Base-by-base conservation (phyloP, 495 filamentous ascomycete genomes). In the Ascodesmis nigricans region DNA sequence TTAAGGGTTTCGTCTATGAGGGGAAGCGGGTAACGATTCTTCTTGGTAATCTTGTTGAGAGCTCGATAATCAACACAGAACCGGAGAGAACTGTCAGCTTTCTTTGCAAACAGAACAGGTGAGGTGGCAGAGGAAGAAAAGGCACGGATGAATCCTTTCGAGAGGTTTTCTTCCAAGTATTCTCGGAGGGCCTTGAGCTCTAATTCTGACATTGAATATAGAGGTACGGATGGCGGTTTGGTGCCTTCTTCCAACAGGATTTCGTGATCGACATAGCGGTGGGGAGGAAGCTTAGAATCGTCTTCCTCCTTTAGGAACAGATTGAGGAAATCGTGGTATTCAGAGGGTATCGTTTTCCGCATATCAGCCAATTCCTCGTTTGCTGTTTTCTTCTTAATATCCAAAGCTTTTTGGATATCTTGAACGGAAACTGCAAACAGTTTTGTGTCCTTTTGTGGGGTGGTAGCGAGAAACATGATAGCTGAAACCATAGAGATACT, bases 11-110 rank as follows among this genome's bases (percentile, higher is more conserved):
- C 48, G 2, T 54, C 20, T 5, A 57, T 58, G 4, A 59, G 22
- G 0, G 50, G 54, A 0, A 61, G 30, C 0, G 51, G 49, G 23
- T 59, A 58, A 2, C 34, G 27, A 57, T 45, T 25, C 4, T 25
- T 40, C 0, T 38, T 22, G 0, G 24, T 38, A 0, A 38, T 20
- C 3, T 32, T 21, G 2, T 45, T 41, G 0, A 45, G 21, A 1
- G 29, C 33, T 20, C 23, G 29, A 14, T 43, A 35, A n/a, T 43
- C 36, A 3, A 39, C 20, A 2, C 18, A 39, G 3, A 34, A 28
- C 0, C 43, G 28, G 0, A 58, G 30, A 3, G 19, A 25, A 1
- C 30, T 10, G 14, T 33, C 37, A 2, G 0, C 13, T 40, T 34
- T 40, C 4, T 3, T 25, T 3, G 13, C 29, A 16, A 29, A 40